Conservation (phyloP, 1,139 yeast genomes). For the Pichia sorboxylosa region DNA sequence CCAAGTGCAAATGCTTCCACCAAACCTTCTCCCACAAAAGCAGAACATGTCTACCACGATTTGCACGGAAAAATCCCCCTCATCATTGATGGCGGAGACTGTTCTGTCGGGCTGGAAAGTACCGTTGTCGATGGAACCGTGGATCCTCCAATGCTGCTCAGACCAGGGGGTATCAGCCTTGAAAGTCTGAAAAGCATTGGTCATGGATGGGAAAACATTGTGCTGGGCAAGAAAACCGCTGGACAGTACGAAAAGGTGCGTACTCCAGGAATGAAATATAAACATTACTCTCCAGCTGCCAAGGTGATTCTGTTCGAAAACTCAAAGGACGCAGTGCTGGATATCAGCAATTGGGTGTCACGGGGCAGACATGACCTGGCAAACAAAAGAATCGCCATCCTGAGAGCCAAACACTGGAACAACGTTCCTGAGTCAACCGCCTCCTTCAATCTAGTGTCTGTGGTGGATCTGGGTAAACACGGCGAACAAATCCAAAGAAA, state of each 20-base stretch:
- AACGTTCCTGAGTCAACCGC: conserved; percentile 17
- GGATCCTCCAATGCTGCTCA: conserved; percentile 70
- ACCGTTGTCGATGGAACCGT: conserved; percentile 88
- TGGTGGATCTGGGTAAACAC: conserved; percentile 10
- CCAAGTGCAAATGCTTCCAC: conserved; percentile 97
- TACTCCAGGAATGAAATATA: conserved; percentile 97
- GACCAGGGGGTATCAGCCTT: conserved; percentile 88
- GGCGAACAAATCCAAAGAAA: conserved; percentile 47
- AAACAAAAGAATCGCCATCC: conserved; percentile 33
- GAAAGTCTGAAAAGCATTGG: conserved; percentile 60
- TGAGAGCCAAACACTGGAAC: conserved; percentile 31
- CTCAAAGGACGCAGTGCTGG: conserved; percentile 27
- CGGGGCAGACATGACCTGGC: conserved; percentile 5
- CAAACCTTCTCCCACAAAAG: conserved; percentile 83
- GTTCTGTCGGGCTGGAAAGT: conserved; percentile 86
- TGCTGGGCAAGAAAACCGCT: conserved; percentile 56
- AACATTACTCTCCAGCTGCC: conserved; percentile 88
- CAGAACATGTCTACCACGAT: conserved; percentile 75
- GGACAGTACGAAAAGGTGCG: conserved; percentile 60
- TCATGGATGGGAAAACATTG: conserved; percentile 46
- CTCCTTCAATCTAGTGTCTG: not conserved
- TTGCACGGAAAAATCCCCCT: conserved; percentile 70
- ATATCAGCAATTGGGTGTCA: conserved; percentile 22
- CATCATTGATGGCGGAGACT: conserved; percentile 82
- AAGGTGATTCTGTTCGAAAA: conserved; percentile 59